These are phyloP conservation scores for Phytophthora hybrid DNA, from an alignment of 352 stramenopile species.

Conservation along the genomic window DNA sequence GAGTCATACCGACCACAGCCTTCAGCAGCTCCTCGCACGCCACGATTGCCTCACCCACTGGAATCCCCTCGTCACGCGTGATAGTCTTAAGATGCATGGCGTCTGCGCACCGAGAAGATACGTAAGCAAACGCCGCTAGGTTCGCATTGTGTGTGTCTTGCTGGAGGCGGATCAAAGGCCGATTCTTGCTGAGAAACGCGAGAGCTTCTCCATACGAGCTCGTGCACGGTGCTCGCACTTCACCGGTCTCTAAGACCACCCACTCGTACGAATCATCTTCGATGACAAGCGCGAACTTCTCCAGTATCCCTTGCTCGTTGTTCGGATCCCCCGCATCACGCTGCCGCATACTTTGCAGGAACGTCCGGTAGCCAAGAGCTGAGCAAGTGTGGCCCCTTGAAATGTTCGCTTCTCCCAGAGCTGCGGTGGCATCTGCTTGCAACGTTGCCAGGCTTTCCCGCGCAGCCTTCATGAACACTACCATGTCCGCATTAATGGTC, in stretches of 20 bases:
- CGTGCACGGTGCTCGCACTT: constrained; percentile 47
- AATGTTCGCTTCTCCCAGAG: constrained; percentile 49
- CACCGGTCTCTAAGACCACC: constrained; percentile 51
- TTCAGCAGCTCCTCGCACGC: constrained; percentile 47
- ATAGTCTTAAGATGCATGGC: constrained; percentile 45
- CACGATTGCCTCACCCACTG: constrained; percentile 40
- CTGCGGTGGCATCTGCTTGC: constrained; percentile 44
- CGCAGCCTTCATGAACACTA: constrained; percentile 55
- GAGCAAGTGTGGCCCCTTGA: constrained; percentile 57
- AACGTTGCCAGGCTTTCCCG: constrained; percentile 41
- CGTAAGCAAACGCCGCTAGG: constrained; percentile 45
- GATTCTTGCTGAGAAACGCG: constrained; percentile 35
- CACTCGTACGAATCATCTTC: constrained; percentile 54
- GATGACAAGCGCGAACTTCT: constrained; percentile 51
- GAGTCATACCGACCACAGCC: constrained; percentile 39
- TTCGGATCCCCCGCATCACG: constrained; percentile 6
- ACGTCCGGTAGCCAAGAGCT: constrained; percentile 57
- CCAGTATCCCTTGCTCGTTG: constrained; percentile 39
- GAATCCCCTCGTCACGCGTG: constrained; percentile 45
- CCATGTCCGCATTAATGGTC: constrained; percentile 55
- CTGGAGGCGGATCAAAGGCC: constrained; percentile 39
- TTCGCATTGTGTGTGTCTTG: constrained; percentile 36
- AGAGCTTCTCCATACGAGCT: constrained; percentile 37
- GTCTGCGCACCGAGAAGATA: constrained; percentile 45
- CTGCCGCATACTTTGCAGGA: constrained; percentile 53